Conservation (phyloP, 2,329 filamentous ascomycete genomes). For the Rachicladosporium sp. region DNA sequence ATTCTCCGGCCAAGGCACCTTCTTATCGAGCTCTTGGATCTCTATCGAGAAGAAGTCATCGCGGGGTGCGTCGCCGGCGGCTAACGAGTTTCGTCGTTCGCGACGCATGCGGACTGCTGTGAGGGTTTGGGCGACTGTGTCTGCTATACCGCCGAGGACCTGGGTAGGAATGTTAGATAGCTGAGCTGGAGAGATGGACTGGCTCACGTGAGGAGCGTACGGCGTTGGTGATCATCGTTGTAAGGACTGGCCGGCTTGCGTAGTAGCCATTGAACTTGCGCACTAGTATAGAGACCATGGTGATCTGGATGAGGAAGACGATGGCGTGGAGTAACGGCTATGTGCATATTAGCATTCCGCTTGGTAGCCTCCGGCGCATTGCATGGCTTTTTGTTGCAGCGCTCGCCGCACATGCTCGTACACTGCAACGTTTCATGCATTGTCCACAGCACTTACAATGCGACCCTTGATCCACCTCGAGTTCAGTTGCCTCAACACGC, state of each 20-base stretch:
- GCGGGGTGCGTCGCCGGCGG: conserved; percentile 48
- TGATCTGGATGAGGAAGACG: conserved; percentile 80
- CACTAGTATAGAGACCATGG: conserved; percentile 66
- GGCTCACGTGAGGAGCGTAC: conserved; percentile 35
- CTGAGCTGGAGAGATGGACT: neutral
- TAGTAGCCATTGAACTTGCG: conserved; percentile 92
- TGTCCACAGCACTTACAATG: conserved; percentile 38
- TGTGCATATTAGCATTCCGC: conserved; percentile 2
- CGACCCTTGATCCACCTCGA: conserved; percentile 61
- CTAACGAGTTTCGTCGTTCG: conserved; percentile 32
- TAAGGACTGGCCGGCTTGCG: conserved; percentile 85
- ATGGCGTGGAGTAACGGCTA: conserved; percentile 80
- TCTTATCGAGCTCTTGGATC: conserved; percentile 74
- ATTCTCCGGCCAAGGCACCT: conserved; percentile 53
- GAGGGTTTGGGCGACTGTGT: conserved; percentile 89
- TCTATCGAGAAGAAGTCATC: conserved; percentile 72
- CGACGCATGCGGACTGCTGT: conserved; percentile 61
- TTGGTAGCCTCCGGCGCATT: too few relatives aligned
- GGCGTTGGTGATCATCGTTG: conserved; percentile 98
- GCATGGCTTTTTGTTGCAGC: neutral
- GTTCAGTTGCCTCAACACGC: conserved; percentile 54
- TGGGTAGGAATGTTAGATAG: conserved; percentile 18
- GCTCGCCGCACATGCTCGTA: neutral
- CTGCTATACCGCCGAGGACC: conserved; percentile 85
- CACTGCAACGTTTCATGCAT: neutral